Evolutionary conservation across 2,329 filamentous ascomycete genomes (phyloP).

Genomic region (Claviceps africana): DNA sequence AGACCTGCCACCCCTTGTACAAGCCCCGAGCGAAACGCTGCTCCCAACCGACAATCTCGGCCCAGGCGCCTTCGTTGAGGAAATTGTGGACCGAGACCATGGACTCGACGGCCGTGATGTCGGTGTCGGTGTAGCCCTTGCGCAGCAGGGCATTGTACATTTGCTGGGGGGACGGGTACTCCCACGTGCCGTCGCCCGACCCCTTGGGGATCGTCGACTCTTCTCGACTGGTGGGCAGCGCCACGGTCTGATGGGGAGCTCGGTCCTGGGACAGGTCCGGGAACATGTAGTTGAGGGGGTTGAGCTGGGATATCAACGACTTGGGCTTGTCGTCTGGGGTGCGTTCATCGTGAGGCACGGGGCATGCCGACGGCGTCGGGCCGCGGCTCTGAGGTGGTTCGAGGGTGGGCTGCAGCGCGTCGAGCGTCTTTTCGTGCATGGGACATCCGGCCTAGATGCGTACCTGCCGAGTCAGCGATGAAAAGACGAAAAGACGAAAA

Average conservation of each 20-base stretch:
- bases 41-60: constrained; percentile 91
- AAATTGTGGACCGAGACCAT: constrained; percentile 99
- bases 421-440: constrained; percentile 41
- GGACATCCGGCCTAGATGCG: constrained; percentile 35
- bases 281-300: constrained; percentile 91
- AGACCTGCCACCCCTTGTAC: constrained; percentile 56
- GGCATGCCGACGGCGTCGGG: constrained; percentile 26
- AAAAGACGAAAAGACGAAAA: too few relatives aligned
- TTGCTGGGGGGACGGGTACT: constrained; percentile 95
- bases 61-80: constrained; percentile 93
- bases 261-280: constrained; percentile 67
- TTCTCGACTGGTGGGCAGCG: constrained; percentile 69
- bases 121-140: constrained; percentile 91
- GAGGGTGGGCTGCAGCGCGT: constrained; percentile 26
- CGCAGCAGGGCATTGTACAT: constrained; percentile 98
- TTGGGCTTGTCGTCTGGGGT: constrained; percentile 21
- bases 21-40: constrained; percentile 66
- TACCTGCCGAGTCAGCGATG: not conserved
- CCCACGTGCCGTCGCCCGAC: constrained; percentile 70
- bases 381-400: constrained; percentile 12
- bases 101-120: constrained; percentile 79
- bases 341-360: constrained; percentile 28
- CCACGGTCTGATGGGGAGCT: constrained; percentile 55
- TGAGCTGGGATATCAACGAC: constrained; percentile 41
- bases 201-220: constrained; percentile 83